Base-by-base conservation (phyloP, 495 filamentous ascomycete genomes). In the Penicillium nucicola region DNA sequence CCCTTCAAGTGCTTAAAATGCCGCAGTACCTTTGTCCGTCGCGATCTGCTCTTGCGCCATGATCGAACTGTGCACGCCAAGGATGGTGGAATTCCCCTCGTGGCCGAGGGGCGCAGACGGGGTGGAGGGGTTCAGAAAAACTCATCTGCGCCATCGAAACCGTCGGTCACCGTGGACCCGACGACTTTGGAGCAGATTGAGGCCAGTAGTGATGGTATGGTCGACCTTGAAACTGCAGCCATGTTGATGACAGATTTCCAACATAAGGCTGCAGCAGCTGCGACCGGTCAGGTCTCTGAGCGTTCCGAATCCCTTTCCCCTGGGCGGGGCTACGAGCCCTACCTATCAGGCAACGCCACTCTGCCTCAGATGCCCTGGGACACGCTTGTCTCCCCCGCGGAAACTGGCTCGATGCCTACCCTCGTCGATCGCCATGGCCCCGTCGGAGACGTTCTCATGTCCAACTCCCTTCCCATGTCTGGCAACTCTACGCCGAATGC, bases 161-260 rank as follows among this genome's bases (percentile, higher is more conserved):
- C 87, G 39, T 80, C 88, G 22, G 84, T 93, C 64, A 85, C 85
- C 50, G 81, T 96, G 64, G 93, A 97, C 61, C 83, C 90, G 19
- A 85, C 89, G 25, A 86, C 90, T 28, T 76, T 97, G 61, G 93
- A 97, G 74, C 92, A 97, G 69, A 89, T 96, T 52, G 92, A 96
- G 72, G 90, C 88, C 55, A 89, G 86, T 74, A 90, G 84, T 74
- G 93, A 98, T 68, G 90, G 89, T 68, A 89, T 93, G 80, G 89
- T 95, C 67, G 92, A 97, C 75, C 84, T 97, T 69, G 93, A 98
- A 81, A 92, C 91, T 64, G 93, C 93, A 62, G 93, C 95, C 56
- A 96, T 96, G 89, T 84, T 98, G 77, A 93, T 98, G 81, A 93
- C 95, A 66, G 90, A 97, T 73, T 87, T 97, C 69, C 95, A 95